Conservation (phyloP, 768 basidiomycete genomes). For the Rossbeevera mucosa region DNA sequence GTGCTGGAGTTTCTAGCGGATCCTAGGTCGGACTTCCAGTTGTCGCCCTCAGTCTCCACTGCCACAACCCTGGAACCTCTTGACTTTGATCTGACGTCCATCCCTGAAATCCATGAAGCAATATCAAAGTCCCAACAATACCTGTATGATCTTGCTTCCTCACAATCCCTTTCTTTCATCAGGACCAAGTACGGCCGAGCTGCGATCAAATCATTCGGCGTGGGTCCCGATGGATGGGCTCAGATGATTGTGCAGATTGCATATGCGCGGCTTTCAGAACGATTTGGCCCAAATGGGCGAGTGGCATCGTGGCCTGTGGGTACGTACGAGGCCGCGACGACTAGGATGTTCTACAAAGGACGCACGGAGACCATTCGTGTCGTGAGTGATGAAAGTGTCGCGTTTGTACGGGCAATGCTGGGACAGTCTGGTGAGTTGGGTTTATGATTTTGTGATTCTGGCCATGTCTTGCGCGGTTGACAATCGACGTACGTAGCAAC, state of each 20-base stretch:
- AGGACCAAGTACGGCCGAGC: conserved; percentile 80
- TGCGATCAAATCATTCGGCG: conserved; percentile 78
- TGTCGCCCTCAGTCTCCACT: conserved; percentile 19
- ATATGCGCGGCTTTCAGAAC: conserved; percentile 63
- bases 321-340: conserved; percentile 93
- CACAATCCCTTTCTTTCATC: conserved; percentile 59
- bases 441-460: not conserved
- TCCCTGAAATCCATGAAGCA: conserved; percentile 33
- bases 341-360: conserved; percentile 83
- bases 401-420: conserved; percentile 75
- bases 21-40: conserved; percentile 61
- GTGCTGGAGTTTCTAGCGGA: conserved; percentile 57
- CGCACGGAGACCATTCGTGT: conserved; percentile 93
- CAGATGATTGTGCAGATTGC: conserved; percentile 92
- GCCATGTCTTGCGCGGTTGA: not conserved
- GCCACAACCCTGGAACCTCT: conserved; percentile 44
- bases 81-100: conserved; percentile 57
- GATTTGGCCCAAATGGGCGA: conserved; percentile 18
- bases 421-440: conserved; percentile 34
- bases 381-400: conserved; percentile 70
- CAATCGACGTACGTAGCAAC: conserved; percentile 11
- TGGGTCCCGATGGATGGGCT: conserved; percentile 94
- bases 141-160: conserved; percentile 52
- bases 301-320: conserved; percentile 51
- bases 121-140: conserved; percentile 54